phyloP scores from a whole-genome alignment of 306 rosid species.

The Aeschynomene evenia region DNA sequence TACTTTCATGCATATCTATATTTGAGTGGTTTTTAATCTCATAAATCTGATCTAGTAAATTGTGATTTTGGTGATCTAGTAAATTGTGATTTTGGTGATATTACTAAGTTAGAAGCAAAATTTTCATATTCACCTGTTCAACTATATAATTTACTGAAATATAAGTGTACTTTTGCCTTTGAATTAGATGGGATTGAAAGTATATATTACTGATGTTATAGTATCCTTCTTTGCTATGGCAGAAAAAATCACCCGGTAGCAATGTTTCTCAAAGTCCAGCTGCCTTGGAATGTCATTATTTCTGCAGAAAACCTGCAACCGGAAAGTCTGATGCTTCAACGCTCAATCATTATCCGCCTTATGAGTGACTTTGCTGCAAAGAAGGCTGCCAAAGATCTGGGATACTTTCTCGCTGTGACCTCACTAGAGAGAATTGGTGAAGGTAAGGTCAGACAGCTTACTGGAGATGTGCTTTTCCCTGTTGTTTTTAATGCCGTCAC shows the following conservation, averaged over 20 bases:
- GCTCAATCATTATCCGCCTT: conserved; percentile 57
- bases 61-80: neutral
- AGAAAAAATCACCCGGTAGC: conserved; percentile 28
- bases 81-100: neutral
- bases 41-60: neutral
- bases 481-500: conserved; percentile 64
- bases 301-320: conserved; percentile 63
- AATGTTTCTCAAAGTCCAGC: conserved; percentile 75
- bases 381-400: conserved; percentile 73
- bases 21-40: neutral
- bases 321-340: conserved; percentile 67
- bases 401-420: conserved; percentile 72
- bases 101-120: neutral
- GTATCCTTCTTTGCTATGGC: conserved; percentile 28
- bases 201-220: neutral
- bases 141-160: too few species aligned
- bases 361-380: conserved; percentile 63
- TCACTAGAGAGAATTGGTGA: conserved; percentile 72
- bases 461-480: conserved; percentile 84
- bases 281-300: conserved; percentile 76
- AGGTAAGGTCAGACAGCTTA: conserved; percentile 72
- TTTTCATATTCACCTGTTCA: too few species aligned
- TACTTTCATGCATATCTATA: neutral
- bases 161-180: conserved; percentile 4
- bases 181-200: neutral